Evolutionary conservation across 1,284 basidiomycete genomes (phyloP), one percentile per base, ranked within the genome.

Genomic region (Ceratobasidium sp.): DNA sequence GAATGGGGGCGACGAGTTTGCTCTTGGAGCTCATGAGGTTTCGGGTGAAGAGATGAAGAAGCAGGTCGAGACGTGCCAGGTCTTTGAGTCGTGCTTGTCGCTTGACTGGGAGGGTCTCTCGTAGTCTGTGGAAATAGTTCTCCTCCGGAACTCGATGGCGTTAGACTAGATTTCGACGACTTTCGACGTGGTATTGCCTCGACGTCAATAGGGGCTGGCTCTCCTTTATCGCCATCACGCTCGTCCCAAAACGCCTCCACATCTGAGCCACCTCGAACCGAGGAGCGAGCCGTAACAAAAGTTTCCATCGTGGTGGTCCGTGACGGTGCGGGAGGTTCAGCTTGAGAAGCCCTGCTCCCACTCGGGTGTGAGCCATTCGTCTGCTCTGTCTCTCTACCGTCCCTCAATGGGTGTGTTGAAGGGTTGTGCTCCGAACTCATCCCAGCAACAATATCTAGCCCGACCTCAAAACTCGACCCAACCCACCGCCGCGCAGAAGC

Each of bases 401-500:
- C 60, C 45, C 23, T 42, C 54, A 71, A 37, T 15, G 68, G 54
- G 39, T 74, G 69, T 17, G 42, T 8, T 5, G 39, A 42, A 1
- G 53, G 4, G 15, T 37, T 23, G 3, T 28, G 53, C 28, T 3
- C 28, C 28, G 58, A 31, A 23, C 31, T 39, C 69, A 74, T 53
- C 56, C 47, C 69, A 49, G 58, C 91, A 11, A 91, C 83, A 74
- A 92, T 86, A 23, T 87, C 87, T n/a, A 77, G 56, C 2, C 93
- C 93, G 53, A 94, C 86, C 80, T 93, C 91, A 80, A 94, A 94
- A 75, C 89, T 92, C 20, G 85, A 86, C 35, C 93, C 92, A 31
- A 92, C 86, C 93, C 93, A 94, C 13, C 69, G 69, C 26, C 69
- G 56, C 20, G 69, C 31, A 1, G 69, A 74, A 3, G 69, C 69